Conservation (phyloP, 192 early-diverging fungal genomes). For the Coemansia biformis region DNA sequence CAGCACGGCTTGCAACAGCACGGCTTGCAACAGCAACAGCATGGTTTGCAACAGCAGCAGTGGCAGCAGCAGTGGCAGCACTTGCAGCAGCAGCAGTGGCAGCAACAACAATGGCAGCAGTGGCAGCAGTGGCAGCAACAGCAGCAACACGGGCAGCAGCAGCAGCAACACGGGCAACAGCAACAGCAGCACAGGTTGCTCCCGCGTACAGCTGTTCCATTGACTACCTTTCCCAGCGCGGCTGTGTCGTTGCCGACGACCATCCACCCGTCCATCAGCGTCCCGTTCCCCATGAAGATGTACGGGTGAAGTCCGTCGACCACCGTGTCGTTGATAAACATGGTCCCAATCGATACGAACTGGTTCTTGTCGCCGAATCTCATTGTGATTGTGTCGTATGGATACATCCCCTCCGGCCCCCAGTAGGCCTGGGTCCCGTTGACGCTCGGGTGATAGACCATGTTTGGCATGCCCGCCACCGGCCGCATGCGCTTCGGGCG, state of each 20-base stretch:
- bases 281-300: conserved; percentile 42
- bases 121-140: conserved; percentile 30
- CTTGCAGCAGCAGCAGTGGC: conserved; percentile 30
- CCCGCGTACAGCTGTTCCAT: conserved; percentile 33
- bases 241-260: conserved; percentile 38
- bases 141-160: conserved; percentile 28
- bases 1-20: conserved; percentile 40
- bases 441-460: conserved; percentile 23
- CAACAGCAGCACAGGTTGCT: conserved; percentile 25
- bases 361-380: conserved; percentile 42
- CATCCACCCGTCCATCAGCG: conserved; percentile 48
- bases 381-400: conserved; percentile 40
- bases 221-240: conserved; percentile 31
- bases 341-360: conserved; percentile 36
- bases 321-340: conserved; percentile 47
- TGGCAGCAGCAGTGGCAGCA: conserved; percentile 49
- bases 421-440: conserved; percentile 39
- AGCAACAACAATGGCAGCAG: conserved; percentile 24
- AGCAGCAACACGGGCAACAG: conserved; percentile 30
- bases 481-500: conserved; percentile 16
- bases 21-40: conserved; percentile 42
- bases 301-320: conserved; percentile 40
- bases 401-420: conserved; percentile 45
- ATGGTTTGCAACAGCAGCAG: conserved; percentile 43
- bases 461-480: conserved; percentile 29